Base-by-base conservation (phyloP, 2,329 filamentous ascomycete genomes). In the Fusarium irregulare region DNA sequence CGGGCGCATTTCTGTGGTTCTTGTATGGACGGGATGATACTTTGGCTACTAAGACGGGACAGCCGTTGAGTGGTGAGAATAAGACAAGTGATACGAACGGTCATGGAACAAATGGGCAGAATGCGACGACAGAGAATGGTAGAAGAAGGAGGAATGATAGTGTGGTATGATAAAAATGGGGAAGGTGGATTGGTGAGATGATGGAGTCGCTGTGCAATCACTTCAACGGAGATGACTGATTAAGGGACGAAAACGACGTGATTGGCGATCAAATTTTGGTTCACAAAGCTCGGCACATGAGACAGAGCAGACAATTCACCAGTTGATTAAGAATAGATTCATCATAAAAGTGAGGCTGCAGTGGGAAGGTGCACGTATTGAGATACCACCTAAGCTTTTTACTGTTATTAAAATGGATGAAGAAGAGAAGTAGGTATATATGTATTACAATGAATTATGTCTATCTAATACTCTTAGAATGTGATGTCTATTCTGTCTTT, bases 1-100 rank as follows among this genome's bases (percentile, higher is more conserved):
- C 30, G n/a, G 54, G 53, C 9, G 53, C 23, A 48, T 56, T 56
- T 18, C 14, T 56, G 3, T 56, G 53, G 53, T 56, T 48, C n/a
- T 21, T 56, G 12, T 48, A 48, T 2, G 42, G 53, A 4, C 14
- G 53, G 1, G 21, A 28, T 4, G 53, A 56, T 6, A 28, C 7
- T 1, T 10, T 56, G 7, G 42, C 53, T 13, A 40, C 53, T 1
- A 48, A 40, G 21, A 48, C 53, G 3, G 42, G 42, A 4, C 53
- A 40, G 4, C 42, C 42, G 1, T n/a, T 56, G 16, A 56, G 30
- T 11, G 42, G 30, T 4, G 42, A 48, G 6, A 27, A 13, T 4
- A 48, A 56, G 18, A 16, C 4, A 1, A 13, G 7, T 1, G 54
- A n/a, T 3, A 37, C 16, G 14, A 16, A 30, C 13, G 12, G 23